Base-by-base conservation (phyloP, 768 basidiomycete genomes). In the Pisolithus sp. region DNA sequence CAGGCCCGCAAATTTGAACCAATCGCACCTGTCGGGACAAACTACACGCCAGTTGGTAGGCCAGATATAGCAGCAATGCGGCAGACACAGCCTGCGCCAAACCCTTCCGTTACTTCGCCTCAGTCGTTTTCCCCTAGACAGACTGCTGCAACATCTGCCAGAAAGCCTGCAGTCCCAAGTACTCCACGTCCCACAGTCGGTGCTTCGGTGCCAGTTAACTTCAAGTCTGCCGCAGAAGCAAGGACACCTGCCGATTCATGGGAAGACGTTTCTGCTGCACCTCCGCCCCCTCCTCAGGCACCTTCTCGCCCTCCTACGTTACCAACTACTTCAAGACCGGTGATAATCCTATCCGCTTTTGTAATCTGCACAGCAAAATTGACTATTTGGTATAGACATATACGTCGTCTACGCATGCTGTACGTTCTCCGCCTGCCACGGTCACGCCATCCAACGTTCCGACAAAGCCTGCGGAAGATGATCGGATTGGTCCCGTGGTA, bases 21-120 rank as follows among this genome's bases (percentile, higher is more conserved):
- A 5, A 93, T 94, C 57, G 79, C 85, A 0, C 88, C 92, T 17
- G 86, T 87, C 4, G 86, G 89, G 9, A 83, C 86, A 0, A 82
- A 66, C 58, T 90, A 91, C 67, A 82, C 74, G 2, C 90, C 89
- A 6, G 73, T 90, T 18, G 89, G 89, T 17, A 81, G 74, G 52
- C 78, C 82, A 3, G 86, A 92, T 59, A 87, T 92, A 18, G 71
- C 71, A 51, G 75, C 79, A 5, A 60, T 86, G 59, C 78, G 76
- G 54, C 78, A 76, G 40, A 71, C 68, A 0, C 74, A 74, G 5
- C 66, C 72, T 2, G 66, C 69, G 13, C 53, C 59, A n/a, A 53
- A 31, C 13, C 52, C 26, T 34, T 62, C 71, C 26, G 51, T 69
- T 2, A 71, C 70, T 46, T 71, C 75, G 9, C 49, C 67, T 13